phyloP scores from a whole-genome alignment of 163 green algal genomes.

The Scenedesmus sp. region DNA sequence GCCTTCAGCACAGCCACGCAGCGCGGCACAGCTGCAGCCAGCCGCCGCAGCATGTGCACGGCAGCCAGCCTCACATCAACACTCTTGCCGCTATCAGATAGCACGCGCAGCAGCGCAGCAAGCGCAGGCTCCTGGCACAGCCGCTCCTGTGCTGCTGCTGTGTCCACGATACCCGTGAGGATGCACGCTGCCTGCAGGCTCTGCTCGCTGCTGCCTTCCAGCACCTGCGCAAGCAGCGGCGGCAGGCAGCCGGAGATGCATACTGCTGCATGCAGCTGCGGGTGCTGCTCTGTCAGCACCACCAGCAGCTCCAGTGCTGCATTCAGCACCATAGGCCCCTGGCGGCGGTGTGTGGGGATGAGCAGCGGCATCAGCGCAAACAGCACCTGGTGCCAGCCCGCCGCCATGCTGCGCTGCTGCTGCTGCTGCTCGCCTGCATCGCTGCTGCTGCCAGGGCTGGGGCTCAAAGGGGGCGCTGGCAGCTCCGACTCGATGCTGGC shows the following conservation, averaged over 20 bases:
- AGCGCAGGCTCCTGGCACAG: constrained; percentile 37
- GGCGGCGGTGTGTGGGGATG: constrained; percentile 29
- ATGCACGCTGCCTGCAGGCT: constrained; percentile 44
- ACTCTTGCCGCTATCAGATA: not conserved
- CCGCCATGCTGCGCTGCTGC: not conserved
- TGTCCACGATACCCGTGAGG: constrained; percentile 10
- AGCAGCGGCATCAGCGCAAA: constrained; percentile 49
- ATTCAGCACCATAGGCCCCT: constrained; percentile 12
- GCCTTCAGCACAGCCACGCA: not conserved
- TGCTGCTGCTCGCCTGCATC: not conserved
- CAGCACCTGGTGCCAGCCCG: constrained; percentile 31
- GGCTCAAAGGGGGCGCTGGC: not conserved
- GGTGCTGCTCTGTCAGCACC: constrained; percentile 39
- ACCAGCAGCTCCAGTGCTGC: constrained; percentile 43
- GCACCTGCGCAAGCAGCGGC: constrained; percentile 34
- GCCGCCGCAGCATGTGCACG: constrained; percentile 38
- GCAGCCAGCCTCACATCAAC: constrained; percentile 45
- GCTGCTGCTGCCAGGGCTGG: not conserved
- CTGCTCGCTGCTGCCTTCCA: constrained; percentile 18
- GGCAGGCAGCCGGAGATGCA: constrained; percentile 31
- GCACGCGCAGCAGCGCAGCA: constrained; percentile 6
- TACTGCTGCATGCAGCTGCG: constrained; percentile 6
- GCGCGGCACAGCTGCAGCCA: not conserved
- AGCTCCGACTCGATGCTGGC: not conserved
- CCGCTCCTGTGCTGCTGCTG: not conserved